Evolutionary conservation across 371 early-diverging fungal genomes (phyloP), one percentile per base, ranked within the genome.

Genomic region (Rhizopus sp.): DNA sequence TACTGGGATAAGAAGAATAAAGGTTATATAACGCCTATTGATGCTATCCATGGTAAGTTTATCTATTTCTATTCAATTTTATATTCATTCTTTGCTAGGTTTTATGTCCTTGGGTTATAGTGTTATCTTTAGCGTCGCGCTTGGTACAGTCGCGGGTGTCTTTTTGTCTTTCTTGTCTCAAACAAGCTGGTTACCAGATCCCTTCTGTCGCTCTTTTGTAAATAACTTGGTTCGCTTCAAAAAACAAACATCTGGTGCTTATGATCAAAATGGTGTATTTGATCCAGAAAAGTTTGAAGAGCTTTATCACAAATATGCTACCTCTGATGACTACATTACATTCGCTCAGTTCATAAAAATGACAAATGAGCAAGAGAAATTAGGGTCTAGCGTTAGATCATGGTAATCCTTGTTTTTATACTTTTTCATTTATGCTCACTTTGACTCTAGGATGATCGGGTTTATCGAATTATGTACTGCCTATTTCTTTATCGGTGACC

Each of bases 401-500:
- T 63, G 63, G 63, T 63, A 53, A 41, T 31, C 46, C 17, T 13
- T 42, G 12, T 35, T 12, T 33, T 33, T 5, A 46, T 34, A 47
- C 7, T 23, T 13, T 37, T 23, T 46, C 38, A 15, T 29, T 34
- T 12, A 34, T 50, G 51, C 37, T 33, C 52, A 4, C 40, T 3
- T 2, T 53, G 17, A n/a, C 10, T n/a, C 17, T 57, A 75, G 75
- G 71, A 39, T 59, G 15, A 46, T 37, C 4, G 47, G 62, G 12
- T 34, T 68, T 31, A 23, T 68, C n/a, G 68, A 72, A 37, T 65
- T 70, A 55, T 38, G 59, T 39, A 60, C 66, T 8, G 53, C 63
- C 7, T 76, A 76, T 42, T 61, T 76, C n/a, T 62, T 76, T 50
- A 63, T 69, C 8, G 77, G 77, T 5, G 63, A 73, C 33, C 45